phyloP scores from a whole-genome alignment of 768 basidiomycete genomes.

The Crassisporium funariophilum region DNA sequence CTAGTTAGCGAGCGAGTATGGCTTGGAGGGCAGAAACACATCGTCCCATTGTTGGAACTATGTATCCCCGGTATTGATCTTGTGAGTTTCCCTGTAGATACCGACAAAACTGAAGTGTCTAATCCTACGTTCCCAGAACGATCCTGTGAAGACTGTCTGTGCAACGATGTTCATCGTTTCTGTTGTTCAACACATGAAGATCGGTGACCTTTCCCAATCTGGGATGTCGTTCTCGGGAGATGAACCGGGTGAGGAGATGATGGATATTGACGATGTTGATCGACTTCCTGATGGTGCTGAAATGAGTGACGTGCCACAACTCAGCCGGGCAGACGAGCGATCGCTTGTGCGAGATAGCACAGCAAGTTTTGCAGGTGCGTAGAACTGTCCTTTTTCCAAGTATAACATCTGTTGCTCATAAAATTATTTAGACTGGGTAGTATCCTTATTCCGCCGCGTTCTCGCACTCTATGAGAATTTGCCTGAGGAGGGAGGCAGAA shows the following conservation, averaged over 20 bases:
- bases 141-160: conserved; percentile 78
- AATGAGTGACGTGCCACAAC: conserved; percentile 36
- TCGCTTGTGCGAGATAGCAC: conserved; percentile 77
- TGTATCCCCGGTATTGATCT: conserved; percentile 92
- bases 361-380: conserved; percentile 71
- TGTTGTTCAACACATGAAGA: conserved; percentile 72
- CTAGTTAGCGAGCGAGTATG: conserved; percentile 78
- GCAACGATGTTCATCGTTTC: conserved; percentile 78
- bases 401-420: neutral
- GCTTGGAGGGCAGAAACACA: conserved; percentile 85
- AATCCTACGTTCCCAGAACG: conserved; percentile 58
- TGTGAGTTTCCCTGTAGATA: conserved; percentile 39
- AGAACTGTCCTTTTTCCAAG: neutral
- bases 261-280: conserved; percentile 52
- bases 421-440: conserved; percentile 68
- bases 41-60: conserved; percentile 85
- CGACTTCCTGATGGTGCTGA: conserved; percentile 58
- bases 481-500: conserved; percentile 91
- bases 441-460: conserved; percentile 74
- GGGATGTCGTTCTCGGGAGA: conserved; percentile 58
- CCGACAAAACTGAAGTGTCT: conserved; percentile 1
- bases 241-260: conserved; percentile 53
- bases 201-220: conserved; percentile 73
- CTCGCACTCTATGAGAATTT: conserved; percentile 88
- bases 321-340: conserved; percentile 70